Conservation (phyloP, 2,329 filamentous ascomycete genomes). For the Hirsutella minnesotensis region DNA sequence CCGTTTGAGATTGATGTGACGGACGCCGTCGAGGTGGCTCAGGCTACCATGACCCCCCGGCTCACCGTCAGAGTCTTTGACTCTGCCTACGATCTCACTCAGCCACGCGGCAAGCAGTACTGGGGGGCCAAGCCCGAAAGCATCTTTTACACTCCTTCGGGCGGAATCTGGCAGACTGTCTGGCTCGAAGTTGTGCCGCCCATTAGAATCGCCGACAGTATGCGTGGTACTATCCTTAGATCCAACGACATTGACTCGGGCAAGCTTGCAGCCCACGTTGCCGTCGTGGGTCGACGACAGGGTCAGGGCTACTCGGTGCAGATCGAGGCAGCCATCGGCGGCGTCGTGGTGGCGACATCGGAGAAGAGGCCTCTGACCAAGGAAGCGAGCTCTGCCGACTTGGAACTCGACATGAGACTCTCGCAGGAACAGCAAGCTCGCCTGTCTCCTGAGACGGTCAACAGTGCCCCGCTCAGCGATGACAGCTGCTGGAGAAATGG, state of each 20-base stretch:
- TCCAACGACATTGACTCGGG: slow-evolving; percentile 42
- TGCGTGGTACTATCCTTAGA: slow-evolving; percentile 43
- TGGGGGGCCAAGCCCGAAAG: slow-evolving; percentile 49
- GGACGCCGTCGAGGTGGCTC: slow-evolving; percentile 24
- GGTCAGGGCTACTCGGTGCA: slow-evolving; percentile 36
- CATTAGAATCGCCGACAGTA: slow-evolving; percentile 40
- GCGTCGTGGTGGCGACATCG: slow-evolving; percentile 30
- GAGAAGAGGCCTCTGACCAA: slow-evolving; percentile 29
- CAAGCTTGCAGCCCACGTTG: slow-evolving; percentile 35
- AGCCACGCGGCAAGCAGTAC: slow-evolving; percentile 58
- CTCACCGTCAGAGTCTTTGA: slow-evolving; percentile 49
- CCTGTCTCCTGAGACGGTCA: slow-evolving; percentile 23
- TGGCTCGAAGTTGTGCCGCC: slow-evolving; percentile 44
- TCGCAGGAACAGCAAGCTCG: slow-evolving; percentile 25
- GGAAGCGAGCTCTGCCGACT: slow-evolving; percentile 33
- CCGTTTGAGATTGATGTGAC: slow-evolving; percentile 47
- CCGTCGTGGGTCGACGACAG: slow-evolving; percentile 34
- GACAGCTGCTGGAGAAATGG: slow-evolving; percentile 35
- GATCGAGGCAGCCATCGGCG: slow-evolving; percentile 40
- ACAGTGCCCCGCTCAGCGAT: slow-evolving; percentile 22
- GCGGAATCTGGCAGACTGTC: slow-evolving; percentile 46
- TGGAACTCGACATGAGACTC: slow-evolving; percentile 38
- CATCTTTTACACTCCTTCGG: slow-evolving; percentile 47
- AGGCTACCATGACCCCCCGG: slow-evolving; percentile 12
- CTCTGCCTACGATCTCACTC: slow-evolving; percentile 50